These are phyloP conservation scores for Alternaria atra DNA, from an alignment of 2,329 filamentous ascomycete genomes.

Conservation along the genomic window DNA sequence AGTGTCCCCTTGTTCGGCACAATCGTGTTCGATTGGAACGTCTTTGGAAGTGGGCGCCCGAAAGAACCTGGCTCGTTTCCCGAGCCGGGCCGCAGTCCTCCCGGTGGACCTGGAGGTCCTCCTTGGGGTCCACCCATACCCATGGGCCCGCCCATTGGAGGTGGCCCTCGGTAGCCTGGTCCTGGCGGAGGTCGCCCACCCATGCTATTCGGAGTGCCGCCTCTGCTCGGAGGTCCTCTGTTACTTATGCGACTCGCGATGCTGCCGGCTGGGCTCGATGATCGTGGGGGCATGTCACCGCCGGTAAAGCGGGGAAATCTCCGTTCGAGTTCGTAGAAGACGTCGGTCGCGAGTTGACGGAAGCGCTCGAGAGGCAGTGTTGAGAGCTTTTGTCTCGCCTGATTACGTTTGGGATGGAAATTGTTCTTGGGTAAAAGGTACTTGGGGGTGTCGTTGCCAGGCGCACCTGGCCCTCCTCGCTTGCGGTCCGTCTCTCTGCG, in stretches of 20 bases:
- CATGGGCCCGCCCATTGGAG: constrained; percentile 18
- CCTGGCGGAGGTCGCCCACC: constrained; percentile 50
- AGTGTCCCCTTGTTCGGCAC: constrained; percentile 98
- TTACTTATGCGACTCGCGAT: constrained; percentile 63
- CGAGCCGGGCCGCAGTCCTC: constrained; percentile 35
- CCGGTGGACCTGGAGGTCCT: constrained; percentile 52
- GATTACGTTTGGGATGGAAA: constrained; percentile 97
- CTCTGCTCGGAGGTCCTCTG: constrained; percentile 66
- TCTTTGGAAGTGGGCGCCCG: constrained; percentile 82
- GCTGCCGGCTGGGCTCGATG: constrained; percentile 70
- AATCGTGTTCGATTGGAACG: constrained; percentile 94
- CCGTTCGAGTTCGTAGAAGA: constrained; percentile 93
- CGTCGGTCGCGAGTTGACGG: constrained; percentile 90
- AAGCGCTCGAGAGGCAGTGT: constrained; percentile 88
- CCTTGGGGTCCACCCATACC: constrained; percentile 55
- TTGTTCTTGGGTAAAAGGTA: constrained; percentile 84
- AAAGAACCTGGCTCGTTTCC: constrained; percentile 63
- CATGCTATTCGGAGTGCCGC: constrained; percentile 67
- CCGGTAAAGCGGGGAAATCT: constrained; percentile 83
- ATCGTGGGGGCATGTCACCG: constrained; percentile 71
- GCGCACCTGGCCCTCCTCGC: constrained; percentile 58
- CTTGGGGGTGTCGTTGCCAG: constrained; percentile 56
- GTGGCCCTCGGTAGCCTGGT: constrained; percentile 41
- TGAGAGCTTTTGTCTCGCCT: constrained; percentile 93
- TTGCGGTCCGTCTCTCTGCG: constrained; percentile 75